Evolutionary conservation across 2,329 filamentous ascomycete species (phyloP).

Genomic region (Meredithiella fracta): DNA sequence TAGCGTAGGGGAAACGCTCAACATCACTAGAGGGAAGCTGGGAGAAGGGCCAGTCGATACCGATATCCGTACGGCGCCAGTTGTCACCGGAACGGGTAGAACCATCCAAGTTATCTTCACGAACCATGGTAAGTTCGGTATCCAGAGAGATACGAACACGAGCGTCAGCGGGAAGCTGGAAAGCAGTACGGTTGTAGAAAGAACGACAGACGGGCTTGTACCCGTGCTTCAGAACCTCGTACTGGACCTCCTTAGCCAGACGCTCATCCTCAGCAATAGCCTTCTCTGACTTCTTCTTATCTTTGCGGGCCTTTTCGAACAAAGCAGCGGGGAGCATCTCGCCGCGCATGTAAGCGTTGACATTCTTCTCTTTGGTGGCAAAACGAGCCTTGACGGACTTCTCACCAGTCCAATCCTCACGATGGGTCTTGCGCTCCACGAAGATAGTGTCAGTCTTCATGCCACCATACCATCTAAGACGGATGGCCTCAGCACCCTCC

Average conservation of each 20-base stretch:
- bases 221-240: slow-evolving; percentile 72
- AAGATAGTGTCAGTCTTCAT: slow-evolving; percentile 95
- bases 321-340: slow-evolving; percentile 69
- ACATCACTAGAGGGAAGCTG: slow-evolving; percentile 75
- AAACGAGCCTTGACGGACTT: slow-evolving; percentile 98
- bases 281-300: slow-evolving; percentile 84
- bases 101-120: slow-evolving; percentile 89
- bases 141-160: slow-evolving; percentile 93
- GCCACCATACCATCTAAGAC: slow-evolving; percentile 90
- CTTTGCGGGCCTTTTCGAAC: slow-evolving; percentile 93
- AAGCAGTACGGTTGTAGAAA: slow-evolving; percentile 96
- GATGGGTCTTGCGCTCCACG: slow-evolving; percentile 92
- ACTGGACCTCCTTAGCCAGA: slow-evolving; percentile 82
- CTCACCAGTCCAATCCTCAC: slow-evolving; percentile 97
- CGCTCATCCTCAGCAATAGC: slow-evolving; percentile 84
- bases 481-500: slow-evolving; percentile 90
- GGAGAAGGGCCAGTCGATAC: slow-evolving; percentile 85
- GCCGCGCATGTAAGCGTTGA: slow-evolving; percentile 77
- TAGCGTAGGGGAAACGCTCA: slow-evolving; percentile 84
- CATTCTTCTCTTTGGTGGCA: slow-evolving; percentile 87
- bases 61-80: slow-evolving; percentile 95
- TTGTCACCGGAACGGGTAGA: slow-evolving; percentile 61
- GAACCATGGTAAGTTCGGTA: slow-evolving; percentile 85
- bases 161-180: slow-evolving; percentile 90
- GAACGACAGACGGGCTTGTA: slow-evolving; percentile 82